Evolutionary conservation across 2,329 filamentous ascomycete genomes (phyloP).

Genomic region (Nemania sp.): DNA sequence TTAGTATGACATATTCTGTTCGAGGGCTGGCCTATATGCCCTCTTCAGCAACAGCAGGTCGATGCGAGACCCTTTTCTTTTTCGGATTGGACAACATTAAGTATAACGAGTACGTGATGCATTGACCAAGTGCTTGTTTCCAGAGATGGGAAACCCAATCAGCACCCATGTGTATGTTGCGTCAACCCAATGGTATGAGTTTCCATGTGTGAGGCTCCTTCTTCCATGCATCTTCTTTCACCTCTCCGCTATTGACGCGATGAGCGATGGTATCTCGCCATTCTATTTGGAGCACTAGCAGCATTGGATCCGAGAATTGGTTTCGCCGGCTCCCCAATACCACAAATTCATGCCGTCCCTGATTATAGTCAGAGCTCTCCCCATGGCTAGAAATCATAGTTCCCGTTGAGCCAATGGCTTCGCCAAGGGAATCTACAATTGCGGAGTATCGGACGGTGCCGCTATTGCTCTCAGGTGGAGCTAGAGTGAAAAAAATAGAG

Average conservation of each 20-base stretch:
- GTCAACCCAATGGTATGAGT: conserved; percentile 4
- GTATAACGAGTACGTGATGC: too few species aligned
- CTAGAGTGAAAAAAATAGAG: conserved; percentile 1
- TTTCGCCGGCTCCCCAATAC: conserved; percentile 6
- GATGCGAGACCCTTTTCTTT: too few species aligned
- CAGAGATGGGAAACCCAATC: too few species aligned
- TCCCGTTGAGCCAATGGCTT: not conserved
- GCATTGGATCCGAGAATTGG: conserved; percentile 1
- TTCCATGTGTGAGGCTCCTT: conserved; percentile 1
- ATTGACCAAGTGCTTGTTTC: too few species aligned
- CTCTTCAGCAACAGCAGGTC: too few species aligned
- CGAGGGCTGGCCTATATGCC: too few species aligned
- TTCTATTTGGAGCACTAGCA: conserved; percentile 7
- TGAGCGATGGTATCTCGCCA: conserved; percentile 3
- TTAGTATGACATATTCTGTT: too few species aligned
- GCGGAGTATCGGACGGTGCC: not conserved
- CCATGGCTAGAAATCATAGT: not conserved
- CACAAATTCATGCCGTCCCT: conserved; percentile 1
- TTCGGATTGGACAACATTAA: too few species aligned
- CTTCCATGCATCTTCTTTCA: not conserved
- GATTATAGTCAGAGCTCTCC: not conserved
- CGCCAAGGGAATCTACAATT: not conserved
- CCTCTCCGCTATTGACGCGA: conserved; percentile 3
- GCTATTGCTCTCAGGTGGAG: not conserved
- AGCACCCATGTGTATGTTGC: too few species aligned